Evolutionary conservation across 257 asterid genomes (phyloP).

Genomic region (Solanum clarkiae): DNA sequence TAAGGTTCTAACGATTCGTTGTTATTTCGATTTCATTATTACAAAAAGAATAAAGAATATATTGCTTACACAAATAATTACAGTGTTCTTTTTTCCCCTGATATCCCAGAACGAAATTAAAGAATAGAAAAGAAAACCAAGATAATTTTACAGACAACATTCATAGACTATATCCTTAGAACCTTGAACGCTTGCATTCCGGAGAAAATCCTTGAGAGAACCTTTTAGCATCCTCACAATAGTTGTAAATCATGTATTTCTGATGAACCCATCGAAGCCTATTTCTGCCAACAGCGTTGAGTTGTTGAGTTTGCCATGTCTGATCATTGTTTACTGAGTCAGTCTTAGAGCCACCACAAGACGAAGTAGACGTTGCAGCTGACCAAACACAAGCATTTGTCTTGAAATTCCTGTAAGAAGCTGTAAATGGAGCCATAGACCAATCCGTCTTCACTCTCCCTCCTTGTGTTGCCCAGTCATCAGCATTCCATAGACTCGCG

Average conservation of each 20-base stretch:
- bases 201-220: conserved; percentile 15
- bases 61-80: not conserved
- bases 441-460: conserved; percentile 30
- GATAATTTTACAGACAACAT: not conserved
- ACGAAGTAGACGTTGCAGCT: not conserved
- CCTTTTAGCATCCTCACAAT: conserved; percentile 15
- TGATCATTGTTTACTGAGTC: not conserved
- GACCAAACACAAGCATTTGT: conserved; percentile 13
- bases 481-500: conserved; percentile 23
- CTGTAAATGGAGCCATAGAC: conserved; percentile 30
- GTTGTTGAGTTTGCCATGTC: conserved; percentile 16
- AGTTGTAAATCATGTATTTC: conserved; percentile 26
- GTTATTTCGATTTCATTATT: not conserved
- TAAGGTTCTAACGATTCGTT: not conserved
- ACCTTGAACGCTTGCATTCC: conserved; percentile 18
- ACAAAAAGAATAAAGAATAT: not conserved
- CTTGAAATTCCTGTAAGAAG: conserved; percentile 27
- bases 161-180: not conserved
- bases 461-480: conserved; percentile 34
- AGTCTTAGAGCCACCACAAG: not conserved
- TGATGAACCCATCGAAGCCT: conserved; percentile 24
- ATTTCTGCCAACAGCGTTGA: conserved; percentile 21
- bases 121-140: not conserved
- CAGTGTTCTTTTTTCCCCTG: not conserved
- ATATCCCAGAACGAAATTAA: not conserved